Base-by-base conservation (phyloP, 2,329 filamentous ascomycete genomes). In the Fusarium foetens region DNA sequence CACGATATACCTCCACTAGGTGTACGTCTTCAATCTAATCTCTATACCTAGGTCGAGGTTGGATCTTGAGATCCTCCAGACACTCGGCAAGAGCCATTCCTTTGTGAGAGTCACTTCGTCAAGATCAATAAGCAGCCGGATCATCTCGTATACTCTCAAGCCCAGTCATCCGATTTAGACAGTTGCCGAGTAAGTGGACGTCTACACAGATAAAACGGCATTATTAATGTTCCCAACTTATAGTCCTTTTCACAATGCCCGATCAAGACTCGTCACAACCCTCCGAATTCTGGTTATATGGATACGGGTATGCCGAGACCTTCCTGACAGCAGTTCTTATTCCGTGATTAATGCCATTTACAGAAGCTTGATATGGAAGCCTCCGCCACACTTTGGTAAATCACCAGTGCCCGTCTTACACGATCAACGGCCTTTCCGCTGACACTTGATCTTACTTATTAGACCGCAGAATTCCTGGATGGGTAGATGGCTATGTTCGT, bases 281-380 rank as follows among this genome's bases (percentile, higher is more conserved):
- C 11, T 57, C 88, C 39, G 93, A 97, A 79, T 94, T 98, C 77
- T 99, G 96, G 96, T 86, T 99, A 49, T 98, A 97, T 82, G 96
- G 96, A 70, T 99, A 98, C 79, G 96, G 95, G 95, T 97, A 85
- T 74, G 87, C 55, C 53, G 41, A 43, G 29, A 25, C 23, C 31
- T 48, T 25, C 66, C 42, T 59, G 31, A 21, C 41, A 31, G 58
- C 49, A 54, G 29, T 66, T 66, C 75, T 58, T 55, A 31, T 53
- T 27, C 59, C 33, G 25, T 23, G 57, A 53, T 36, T 71, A 46
- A 73, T 58, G 43, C 25, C 14, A 23, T 52, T 57, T 48, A 36
- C 63, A 85, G 95, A 84, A 97, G 94, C 81, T 84, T 99, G 80
- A 98, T 99, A 77, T 99, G 95, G 95, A 99, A 98, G 82, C 95